Base-by-base conservation (phyloP, 352 stramenopile species). In the Globisporangium emineosum region DNA sequence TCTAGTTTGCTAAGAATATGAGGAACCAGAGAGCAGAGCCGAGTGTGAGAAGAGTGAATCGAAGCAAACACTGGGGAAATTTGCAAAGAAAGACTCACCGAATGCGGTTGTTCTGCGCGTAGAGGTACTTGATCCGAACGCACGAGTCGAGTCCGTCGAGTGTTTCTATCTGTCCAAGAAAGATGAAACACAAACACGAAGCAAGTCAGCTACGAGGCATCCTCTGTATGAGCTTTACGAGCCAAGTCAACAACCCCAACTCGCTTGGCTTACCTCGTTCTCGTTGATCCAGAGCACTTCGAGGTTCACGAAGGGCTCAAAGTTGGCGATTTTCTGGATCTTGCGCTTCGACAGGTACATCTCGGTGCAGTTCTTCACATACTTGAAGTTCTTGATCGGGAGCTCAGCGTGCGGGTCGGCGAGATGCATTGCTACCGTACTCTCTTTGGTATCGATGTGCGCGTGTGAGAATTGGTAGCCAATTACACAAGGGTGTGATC, bases 271-370 rank as follows among this genome's bases (percentile, higher is more conserved):
- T 51, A 96, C 77, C 64, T 87, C 66, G 45, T 97, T 97, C 56
- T 81, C 72, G 70, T 97, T 97, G 52, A 97, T 70, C 90, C 90
- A 97, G 10, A 97, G 76, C 35, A 91, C 77, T 66, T 97, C 89
- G 6, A 97, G 72, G 63, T 93, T 96, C 25, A 94, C 83, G 60
- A 97, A 97, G 2, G 67, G 68, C 13, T 97, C 88, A 57, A 97
- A 96, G 58, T 93, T 78, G 10, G 73, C 84, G 47, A 97, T 65
- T 63, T 84, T 75, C 23, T 91, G 79, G 68, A 97, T 96, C 27
- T 70, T 67, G 37, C 88, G 88, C 57, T 88, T 78, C 3, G 81
- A 76, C 58, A 97, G 66, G 67, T 96, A 89, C 49, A 97, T 57
- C 67, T 97, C 90, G 7, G 77, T 91, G 71, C 89, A 97, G 67